Evolutionary conservation across 192 early-diverging fungal species (phyloP), one percentile per base, ranked within the genome.

Genomic region (Coemansia sp.): DNA sequence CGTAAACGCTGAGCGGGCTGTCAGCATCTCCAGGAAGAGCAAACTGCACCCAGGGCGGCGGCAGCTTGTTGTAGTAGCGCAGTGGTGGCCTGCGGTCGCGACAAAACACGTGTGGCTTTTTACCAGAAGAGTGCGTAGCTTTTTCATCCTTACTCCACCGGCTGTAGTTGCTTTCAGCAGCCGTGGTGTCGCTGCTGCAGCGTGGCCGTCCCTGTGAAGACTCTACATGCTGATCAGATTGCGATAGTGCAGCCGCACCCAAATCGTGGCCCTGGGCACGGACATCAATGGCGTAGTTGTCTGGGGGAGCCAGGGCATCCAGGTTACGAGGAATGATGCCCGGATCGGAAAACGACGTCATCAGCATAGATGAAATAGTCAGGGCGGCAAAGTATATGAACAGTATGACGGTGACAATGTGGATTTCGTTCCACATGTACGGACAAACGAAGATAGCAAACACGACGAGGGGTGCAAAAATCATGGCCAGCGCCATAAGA

Each of bases 321-420:
- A 91, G 77, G 55, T 89, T 87, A 67, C 88, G 83, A 51, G 90
- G 90, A 65, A 92, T 80, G 29, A 90, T 87, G 14, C 91, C 91
- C 6, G 91, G 91, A 68, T 92, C 91, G 9, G 87, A 86, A 82
- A 89, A 90, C 25, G 91, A 90, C 36, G 91, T 78, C 79, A 85
- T 89, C 50, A 90, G 62, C 91, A 92, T 92, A 3, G 87, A 88
- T 2, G 84, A 76, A 14, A 88, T 65, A 6, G 87, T 69, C 50
- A 90, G 70, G 1, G 87, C 75, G 21, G 88, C 82, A 51, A 90
- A 39, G 53, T 92, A 92, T 2, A 75, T 80, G 67, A 91, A 90
- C 20, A 92, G 64, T 73, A 91, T 86, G 14, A 89, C 88, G 3
- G 84, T 63, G 21, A 83, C 87, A 19, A 87, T 87, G 67, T 77